Evolutionary conservation across 441 rosid species (phyloP).

Genomic region (Populus hybrid): DNA sequence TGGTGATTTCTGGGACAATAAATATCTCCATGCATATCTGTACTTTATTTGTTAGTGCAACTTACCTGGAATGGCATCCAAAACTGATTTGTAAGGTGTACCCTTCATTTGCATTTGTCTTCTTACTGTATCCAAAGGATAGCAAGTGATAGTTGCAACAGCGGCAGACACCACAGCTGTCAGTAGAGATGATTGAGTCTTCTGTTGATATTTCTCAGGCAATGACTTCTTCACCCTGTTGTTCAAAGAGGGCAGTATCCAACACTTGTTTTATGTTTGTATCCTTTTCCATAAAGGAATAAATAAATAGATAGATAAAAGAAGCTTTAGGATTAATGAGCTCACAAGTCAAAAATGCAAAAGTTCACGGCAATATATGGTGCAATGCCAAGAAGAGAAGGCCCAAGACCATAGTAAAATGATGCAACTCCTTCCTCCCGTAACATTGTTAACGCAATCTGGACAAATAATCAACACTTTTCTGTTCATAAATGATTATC

Average conservation of each 20-base stretch:
- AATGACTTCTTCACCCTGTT: slow-evolving; percentile 86
- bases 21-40: neutral
- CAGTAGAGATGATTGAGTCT: slow-evolving; percentile 71
- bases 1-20: neutral
- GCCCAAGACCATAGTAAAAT: slow-evolving; percentile 92
- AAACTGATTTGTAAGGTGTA: slow-evolving; percentile 75
- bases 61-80: slow-evolving; percentile 84
- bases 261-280: neutral
- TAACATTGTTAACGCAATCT: slow-evolving; percentile 92
- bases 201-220: slow-evolving; percentile 79
- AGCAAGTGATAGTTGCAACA: slow-evolving; percentile 87
- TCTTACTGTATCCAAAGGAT: slow-evolving; percentile 97
- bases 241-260: slow-evolving; percentile 15
- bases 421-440: slow-evolving; percentile 93
- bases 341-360: slow-evolving; percentile 96
- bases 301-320: neutral
- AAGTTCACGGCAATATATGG: slow-evolving; percentile 99
- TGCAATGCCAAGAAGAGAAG: slow-evolving; percentile 92
- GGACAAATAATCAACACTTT: slow-evolving; percentile 15
- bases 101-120: slow-evolving; percentile 98
- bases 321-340: slow-evolving; percentile 18
- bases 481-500: slow-evolving; percentile 8
- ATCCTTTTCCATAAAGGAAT: neutral
- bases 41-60: neutral
- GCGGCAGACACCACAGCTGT: slow-evolving; percentile 89